phyloP scores from a whole-genome alignment of 441 rosid species.

The Adansonia gregorii region DNA sequence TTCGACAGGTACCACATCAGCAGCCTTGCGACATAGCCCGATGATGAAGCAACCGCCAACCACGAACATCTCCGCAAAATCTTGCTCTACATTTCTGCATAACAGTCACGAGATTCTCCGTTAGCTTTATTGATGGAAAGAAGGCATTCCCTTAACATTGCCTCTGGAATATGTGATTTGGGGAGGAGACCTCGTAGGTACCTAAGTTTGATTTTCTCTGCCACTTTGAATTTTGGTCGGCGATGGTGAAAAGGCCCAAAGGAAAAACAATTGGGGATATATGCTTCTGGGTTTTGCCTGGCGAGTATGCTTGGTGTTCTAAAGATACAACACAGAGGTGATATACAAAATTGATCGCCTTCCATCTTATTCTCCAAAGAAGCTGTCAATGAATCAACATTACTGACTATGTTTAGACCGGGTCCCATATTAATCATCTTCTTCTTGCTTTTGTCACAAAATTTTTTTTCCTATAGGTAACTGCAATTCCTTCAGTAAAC shows the following conservation, averaged over 20 bases:
- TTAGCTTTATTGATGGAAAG: neutral
- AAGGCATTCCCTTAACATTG: conserved; percentile 4
- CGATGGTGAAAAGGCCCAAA: conserved; percentile 37
- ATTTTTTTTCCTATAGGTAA: neutral
- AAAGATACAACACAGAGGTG: conserved; percentile 34
- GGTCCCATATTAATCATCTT: neutral
- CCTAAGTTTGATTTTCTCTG: conserved; percentile 33
- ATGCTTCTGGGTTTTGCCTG: conserved; percentile 34
- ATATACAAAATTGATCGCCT: neutral
- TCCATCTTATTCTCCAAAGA: conserved; percentile 22
- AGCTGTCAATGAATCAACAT: conserved; percentile 26
- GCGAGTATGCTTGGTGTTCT: conserved; percentile 32
- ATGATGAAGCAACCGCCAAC: conserved; percentile 15
- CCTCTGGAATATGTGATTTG: neutral
- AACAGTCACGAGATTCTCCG: neutral
- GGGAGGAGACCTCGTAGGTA: conserved; percentile 34
- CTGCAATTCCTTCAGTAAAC: neutral
- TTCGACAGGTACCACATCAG: neutral
- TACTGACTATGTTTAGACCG: neutral
- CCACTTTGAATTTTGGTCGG: neutral
- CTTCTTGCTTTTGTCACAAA: neutral
- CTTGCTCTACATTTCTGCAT: neutral
- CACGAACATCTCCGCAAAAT: neutral
- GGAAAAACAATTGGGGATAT: conserved; percentile 37
- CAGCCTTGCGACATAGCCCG: neutral